Evolutionary conservation across 352 stramenopile genomes (phyloP).

Genomic region (Lagenidium giganteum): DNA sequence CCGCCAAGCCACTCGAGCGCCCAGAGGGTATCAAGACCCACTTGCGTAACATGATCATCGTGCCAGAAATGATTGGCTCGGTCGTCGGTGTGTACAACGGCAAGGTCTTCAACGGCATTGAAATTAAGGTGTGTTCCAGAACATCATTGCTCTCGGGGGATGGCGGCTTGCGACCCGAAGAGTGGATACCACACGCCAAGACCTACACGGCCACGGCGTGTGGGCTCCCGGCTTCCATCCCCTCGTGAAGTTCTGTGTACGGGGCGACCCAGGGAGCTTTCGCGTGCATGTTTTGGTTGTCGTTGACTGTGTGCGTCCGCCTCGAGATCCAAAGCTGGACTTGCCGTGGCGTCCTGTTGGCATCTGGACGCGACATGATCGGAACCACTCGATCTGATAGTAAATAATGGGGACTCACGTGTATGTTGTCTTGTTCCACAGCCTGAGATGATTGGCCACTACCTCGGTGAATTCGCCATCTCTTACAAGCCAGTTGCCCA

Average conservation of each 20-base stretch:
- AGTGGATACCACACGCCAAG: too few species aligned
- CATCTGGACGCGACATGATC: too few species aligned
- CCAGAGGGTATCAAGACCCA: slow-evolving; percentile 99
- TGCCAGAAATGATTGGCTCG: slow-evolving; percentile 99
- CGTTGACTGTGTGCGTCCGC: slow-evolving; percentile 3
- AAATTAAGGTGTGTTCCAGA: slow-evolving; percentile 97
- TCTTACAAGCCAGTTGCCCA: slow-evolving; percentile 98
- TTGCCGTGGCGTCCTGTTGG: too few species aligned
- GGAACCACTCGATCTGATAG: neutral
- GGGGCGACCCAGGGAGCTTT: slow-evolving; percentile 82
- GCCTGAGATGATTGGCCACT: slow-evolving; percentile 99
- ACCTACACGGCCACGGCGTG: too few species aligned
- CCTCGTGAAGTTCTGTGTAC: slow-evolving; percentile 87
- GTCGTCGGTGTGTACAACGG: slow-evolving; percentile 99
- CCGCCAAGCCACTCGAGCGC: slow-evolving; percentile 96
- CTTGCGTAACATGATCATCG: slow-evolving; percentile 99
- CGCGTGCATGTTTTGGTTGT: slow-evolving; percentile 7
- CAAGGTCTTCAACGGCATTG: slow-evolving; percentile 99
- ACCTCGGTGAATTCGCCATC: slow-evolving; percentile 99
- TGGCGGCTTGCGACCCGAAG: slow-evolving; percentile 75
- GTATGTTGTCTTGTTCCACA: slow-evolving; percentile 20
- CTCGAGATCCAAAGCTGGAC: neutral
- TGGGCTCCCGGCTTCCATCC: slow-evolving; percentile 55
- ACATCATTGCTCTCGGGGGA: slow-evolving; percentile 76
- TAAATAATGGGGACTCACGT: slow-evolving; percentile 12